Evolutionary conservation across 2,329 filamentous ascomycete genomes (phyloP).

Genomic region (Mariannaea sp.): DNA sequence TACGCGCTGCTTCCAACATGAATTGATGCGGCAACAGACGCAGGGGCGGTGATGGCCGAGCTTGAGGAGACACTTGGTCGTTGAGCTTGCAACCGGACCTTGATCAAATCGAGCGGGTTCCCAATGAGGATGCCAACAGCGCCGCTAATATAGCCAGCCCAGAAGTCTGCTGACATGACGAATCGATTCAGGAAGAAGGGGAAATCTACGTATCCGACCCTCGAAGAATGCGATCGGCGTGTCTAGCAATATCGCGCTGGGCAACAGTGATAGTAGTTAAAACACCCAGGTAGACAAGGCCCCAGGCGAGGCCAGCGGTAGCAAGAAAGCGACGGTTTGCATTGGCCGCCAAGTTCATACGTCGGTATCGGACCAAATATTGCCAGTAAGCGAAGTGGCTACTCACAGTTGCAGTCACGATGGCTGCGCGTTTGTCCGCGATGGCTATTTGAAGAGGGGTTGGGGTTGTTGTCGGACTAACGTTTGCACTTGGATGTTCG

Average conservation of each 20-base stretch:
- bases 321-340: conserved; percentile 29
- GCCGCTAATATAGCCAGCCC: conserved; percentile 89
- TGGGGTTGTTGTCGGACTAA: conserved; percentile 24
- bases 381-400: conserved; percentile 37
- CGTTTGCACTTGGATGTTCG: conserved; percentile 35
- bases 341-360: conserved; percentile 26
- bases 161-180: conserved; percentile 87
- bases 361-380: conserved; percentile 29
- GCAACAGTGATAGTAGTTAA: conserved; percentile 32
- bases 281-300: conserved; percentile 32
- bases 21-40: conserved; percentile 11
- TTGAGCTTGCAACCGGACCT: conserved; percentile 70
- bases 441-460: conserved; percentile 36
- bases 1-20: conserved; percentile 13
- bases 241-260: conserved; percentile 27
- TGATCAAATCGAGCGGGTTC: conserved; percentile 76
- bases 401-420: conserved; percentile 32
- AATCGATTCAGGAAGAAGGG: neutral
- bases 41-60: conserved; percentile 9
- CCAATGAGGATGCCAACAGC: conserved; percentile 85
- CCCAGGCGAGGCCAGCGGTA: conserved; percentile 32
- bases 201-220: conserved; percentile 11
- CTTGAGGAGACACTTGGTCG: conserved; percentile 13
- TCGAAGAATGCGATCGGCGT: conserved; percentile 16
- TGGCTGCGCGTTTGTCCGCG: conserved; percentile 30